phyloP scores from a whole-genome alignment of 192 early-diverging fungal genomes.

The Backusella liffmaniae region DNA sequence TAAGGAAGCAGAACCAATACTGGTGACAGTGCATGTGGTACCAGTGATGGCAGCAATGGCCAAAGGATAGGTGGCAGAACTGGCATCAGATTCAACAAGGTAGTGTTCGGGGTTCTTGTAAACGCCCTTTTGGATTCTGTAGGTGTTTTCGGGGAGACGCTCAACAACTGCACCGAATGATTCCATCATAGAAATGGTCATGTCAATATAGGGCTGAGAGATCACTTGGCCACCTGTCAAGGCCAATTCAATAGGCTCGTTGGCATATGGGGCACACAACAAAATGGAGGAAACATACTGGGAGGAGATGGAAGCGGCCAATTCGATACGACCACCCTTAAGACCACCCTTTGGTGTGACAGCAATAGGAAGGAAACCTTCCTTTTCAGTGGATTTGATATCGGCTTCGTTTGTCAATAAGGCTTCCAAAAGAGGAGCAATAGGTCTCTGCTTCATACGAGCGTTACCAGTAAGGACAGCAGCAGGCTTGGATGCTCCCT shows the following conservation, averaged over 20 bases:
- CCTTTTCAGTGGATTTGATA: constrained; percentile 72
- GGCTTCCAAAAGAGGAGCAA: constrained; percentile 85
- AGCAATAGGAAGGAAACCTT: constrained; percentile 85
- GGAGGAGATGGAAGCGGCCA: constrained; percentile 92
- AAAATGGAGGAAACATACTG: constrained; percentile 99
- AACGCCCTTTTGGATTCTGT: constrained; percentile 73
- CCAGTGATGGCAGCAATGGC: constrained; percentile 97
- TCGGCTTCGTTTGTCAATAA: constrained; percentile 78
- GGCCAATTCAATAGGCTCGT: constrained; percentile 71
- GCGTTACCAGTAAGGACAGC: constrained; percentile 91
- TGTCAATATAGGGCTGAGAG: constrained; percentile 98
- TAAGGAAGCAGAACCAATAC: constrained; percentile 89
- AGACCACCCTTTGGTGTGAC: constrained; percentile 77
- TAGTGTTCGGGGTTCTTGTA: constrained; percentile 87
- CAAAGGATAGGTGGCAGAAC: constrained; percentile 95
- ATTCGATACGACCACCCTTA: constrained; percentile 81
- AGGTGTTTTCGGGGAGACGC: constrained; percentile 73
- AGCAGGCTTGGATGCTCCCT: constrained; percentile 21
- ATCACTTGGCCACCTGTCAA: constrained; percentile 93
- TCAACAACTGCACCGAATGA: constrained; percentile 86
- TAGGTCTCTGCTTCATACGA: constrained; percentile 97
- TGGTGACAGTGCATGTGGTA: constrained; percentile 79
- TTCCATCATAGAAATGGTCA: constrained; percentile 99
- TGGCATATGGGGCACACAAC: constrained; percentile 92
- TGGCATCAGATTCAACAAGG: constrained; percentile 93